Percentiles rank a stretch among this genome's conserved stretches.
Evolutionary conservation across 2,329 filamentous ascomycete genomes (phyloP).

Genomic region (Fusarium sambucinum): DNA sequence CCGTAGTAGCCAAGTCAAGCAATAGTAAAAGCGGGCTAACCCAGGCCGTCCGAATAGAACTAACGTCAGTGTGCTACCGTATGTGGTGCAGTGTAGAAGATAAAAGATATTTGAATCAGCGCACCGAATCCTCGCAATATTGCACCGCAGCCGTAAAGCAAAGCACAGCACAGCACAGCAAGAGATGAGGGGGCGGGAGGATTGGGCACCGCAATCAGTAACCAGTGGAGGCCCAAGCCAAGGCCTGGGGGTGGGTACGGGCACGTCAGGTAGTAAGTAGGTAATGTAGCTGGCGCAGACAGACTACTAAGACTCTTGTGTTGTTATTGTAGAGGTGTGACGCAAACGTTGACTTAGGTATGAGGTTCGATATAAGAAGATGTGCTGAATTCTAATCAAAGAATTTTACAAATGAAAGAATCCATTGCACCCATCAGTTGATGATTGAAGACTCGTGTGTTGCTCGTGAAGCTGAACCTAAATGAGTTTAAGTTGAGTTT

Average conservation of each 20-base stretch:
- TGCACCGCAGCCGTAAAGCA: conserved; percentile 7
- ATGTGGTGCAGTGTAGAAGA: conserved; percentile 1
- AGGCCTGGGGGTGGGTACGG: conserved; percentile 39
- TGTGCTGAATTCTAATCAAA: conserved; percentile 16
- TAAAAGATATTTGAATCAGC: conserved; percentile 18
- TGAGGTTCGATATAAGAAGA: conserved; percentile 10
- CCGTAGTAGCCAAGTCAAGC: conserved; percentile 13
- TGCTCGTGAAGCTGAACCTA: background rate
- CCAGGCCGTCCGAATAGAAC: conserved; percentile 20
- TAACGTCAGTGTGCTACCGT: conserved; percentile 6
- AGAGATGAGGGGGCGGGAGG: conserved; percentile 40
- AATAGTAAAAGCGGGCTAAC: conserved; percentile 21
- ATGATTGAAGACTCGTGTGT: background rate
- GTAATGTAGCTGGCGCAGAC: background rate
- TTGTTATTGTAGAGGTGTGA: conserved; percentile 15
- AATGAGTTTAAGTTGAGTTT: conserved; percentile 1
- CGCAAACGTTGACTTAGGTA: conserved; percentile 12
- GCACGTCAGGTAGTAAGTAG: background rate
- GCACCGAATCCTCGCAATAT: conserved; percentile 15
- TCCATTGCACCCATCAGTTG: conserved; percentile 8
- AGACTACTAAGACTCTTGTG: background rate
- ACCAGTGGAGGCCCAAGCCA: conserved; percentile 48
- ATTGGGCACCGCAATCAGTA: conserved; percentile 42
- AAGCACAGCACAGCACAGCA: conserved; percentile 6
- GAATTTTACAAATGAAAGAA: conserved; percentile 5